These are phyloP conservation scores for Kuraishia capsulata DNA, from an alignment of 805 yeast species.

Conservation along the genomic window DNA sequence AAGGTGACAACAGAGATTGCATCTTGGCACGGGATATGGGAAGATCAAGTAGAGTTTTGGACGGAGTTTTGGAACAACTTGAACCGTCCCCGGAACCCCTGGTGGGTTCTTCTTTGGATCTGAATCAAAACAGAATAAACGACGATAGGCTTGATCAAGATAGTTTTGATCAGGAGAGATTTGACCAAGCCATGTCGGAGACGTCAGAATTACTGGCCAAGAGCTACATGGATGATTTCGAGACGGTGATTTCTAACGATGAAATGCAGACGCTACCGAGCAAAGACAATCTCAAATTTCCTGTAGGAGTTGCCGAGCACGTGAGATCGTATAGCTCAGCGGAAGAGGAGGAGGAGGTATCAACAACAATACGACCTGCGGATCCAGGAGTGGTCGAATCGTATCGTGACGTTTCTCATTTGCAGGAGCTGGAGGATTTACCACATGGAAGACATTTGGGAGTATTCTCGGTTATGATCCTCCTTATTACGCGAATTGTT, in stretches of 20 bases:
- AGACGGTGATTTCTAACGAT: conserved; percentile 1
- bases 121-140: too few species aligned
- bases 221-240: conserved; percentile 1
- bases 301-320: not conserved
- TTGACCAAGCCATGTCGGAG: not conserved
- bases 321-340: not conserved
- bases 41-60: too few species aligned
- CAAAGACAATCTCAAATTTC: not conserved
- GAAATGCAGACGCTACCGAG: not conserved
- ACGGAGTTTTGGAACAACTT: too few species aligned
- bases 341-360: not conserved
- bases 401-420: not conserved
- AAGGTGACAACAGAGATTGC: too few species aligned
- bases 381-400: not conserved
- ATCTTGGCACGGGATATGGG: too few species aligned
- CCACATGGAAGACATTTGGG: conserved; percentile 78
- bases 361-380: not conserved
- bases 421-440: conserved; percentile 29
- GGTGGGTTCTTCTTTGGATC: too few species aligned
- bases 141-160: too few species aligned
- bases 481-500: conserved; percentile 59
- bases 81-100: too few species aligned
- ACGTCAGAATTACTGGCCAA: conserved; percentile 1
- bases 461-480: conserved; percentile 50
- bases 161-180: too few species aligned